Percentiles rank a stretch among this genome's conserved stretches.
These are phyloP conservation scores for Globisporangium cystogenes DNA, from an alignment of 352 stramenopile species.

Conservation along the genomic window DNA sequence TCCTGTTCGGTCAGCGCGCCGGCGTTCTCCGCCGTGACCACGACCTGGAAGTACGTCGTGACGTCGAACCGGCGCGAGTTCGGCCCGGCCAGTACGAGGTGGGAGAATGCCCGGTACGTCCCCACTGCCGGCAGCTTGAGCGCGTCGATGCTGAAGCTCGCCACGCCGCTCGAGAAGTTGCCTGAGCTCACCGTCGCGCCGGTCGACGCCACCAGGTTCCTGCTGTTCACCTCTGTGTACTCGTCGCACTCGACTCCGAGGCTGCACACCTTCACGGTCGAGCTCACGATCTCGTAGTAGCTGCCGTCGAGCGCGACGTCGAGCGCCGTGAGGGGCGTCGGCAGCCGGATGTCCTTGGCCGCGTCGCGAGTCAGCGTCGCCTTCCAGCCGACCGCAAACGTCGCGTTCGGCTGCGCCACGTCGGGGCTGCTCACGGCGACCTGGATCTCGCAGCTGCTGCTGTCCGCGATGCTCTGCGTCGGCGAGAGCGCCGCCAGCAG, in stretches of 20 bases:
- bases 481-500: slow-evolving; percentile 21
- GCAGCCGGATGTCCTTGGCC: slow-evolving; percentile 36
- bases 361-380: slow-evolving; percentile 26
- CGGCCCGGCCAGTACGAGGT: slow-evolving; percentile 33
- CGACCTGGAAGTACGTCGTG: slow-evolving; percentile 44
- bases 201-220: not conserved
- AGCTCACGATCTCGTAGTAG: slow-evolving; percentile 43
- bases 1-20: slow-evolving; percentile 15
- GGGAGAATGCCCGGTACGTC: slow-evolving; percentile 33
- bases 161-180: slow-evolving; percentile 30
- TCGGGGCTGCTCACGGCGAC: slow-evolving; percentile 20
- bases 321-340: slow-evolving; percentile 27
- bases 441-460: slow-evolving; percentile 42
- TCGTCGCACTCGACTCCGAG: slow-evolving; percentile 31
- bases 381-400: slow-evolving; percentile 24
- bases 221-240: slow-evolving; percentile 18
- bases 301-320: slow-evolving; percentile 18
- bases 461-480: slow-evolving; percentile 19
- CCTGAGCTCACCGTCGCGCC: slow-evolving; percentile 7
- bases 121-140: slow-evolving; percentile 26
- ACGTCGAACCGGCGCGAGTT: slow-evolving; percentile 40
- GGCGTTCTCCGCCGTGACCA: slow-evolving; percentile 26
- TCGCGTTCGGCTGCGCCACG: slow-evolving; percentile 20
- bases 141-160: slow-evolving; percentile 24
- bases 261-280: slow-evolving; percentile 41